A percentile compares a stretch with the other conserved stretches of the same genome.
Evolutionary conservation across 768 basidiomycete genomes (phyloP).

Genomic region (Piloderma croceum): DNA sequence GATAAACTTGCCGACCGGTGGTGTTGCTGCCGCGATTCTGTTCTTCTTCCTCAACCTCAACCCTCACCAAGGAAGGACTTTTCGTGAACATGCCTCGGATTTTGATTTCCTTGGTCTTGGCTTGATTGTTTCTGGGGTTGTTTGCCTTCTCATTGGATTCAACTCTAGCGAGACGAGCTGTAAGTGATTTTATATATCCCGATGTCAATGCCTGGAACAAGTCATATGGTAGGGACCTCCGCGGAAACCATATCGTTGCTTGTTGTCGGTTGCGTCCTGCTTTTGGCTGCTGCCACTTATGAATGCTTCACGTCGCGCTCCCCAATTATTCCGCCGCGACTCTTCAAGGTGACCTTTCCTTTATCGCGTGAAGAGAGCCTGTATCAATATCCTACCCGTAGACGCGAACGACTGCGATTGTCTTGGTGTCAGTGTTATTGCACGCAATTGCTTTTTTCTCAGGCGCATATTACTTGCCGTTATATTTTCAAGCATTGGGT

Average conservation of each 20-base stretch:
- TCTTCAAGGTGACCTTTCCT: constrained; percentile 52
- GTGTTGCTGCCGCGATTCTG: constrained; percentile 52
- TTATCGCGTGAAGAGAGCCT: neutral
- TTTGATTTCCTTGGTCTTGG: constrained; percentile 70
- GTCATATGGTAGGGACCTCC: constrained; percentile 42
- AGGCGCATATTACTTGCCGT: constrained; percentile 64
- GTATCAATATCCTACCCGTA: constrained; percentile 14
- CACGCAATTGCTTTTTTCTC: constrained; percentile 52
- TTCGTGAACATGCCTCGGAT: constrained; percentile 52
- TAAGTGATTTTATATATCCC: constrained; percentile 28
- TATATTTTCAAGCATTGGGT: constrained; percentile 77
- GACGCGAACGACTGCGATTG: constrained; percentile 68
- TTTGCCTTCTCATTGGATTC: constrained; percentile 67
- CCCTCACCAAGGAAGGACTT: constrained; percentile 54
- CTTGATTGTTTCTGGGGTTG: constrained; percentile 59
- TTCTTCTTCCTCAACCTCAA: constrained; percentile 80
- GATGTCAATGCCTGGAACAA: constrained; percentile 1
- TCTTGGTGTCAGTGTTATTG: constrained; percentile 53
- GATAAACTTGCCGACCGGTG: constrained; percentile 77
- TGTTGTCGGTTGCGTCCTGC: constrained; percentile 47
- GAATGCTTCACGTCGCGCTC: constrained; percentile 59
- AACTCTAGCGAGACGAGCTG: constrained; percentile 64
- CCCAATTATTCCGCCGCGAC: constrained; percentile 67
- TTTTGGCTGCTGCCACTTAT: constrained; percentile 49
- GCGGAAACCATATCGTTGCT: constrained; percentile 56